Evolutionary conservation across 1,139 yeast genomes (phyloP), one percentile per base, ranked within the genome.

Genomic region (Suhomyces wounanorum): DNA sequence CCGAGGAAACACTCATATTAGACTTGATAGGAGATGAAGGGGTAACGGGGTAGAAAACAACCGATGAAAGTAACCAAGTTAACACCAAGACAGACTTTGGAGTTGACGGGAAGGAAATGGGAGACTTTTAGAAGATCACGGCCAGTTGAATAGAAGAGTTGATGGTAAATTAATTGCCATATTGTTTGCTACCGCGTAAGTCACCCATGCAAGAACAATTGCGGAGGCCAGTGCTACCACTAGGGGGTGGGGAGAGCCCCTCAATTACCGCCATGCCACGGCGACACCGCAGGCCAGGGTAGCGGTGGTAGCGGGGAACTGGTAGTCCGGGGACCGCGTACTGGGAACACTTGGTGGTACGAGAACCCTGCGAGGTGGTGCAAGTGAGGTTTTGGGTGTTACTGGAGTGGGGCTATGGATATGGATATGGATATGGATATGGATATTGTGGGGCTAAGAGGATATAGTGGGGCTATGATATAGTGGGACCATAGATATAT

Each of bases 101-200:
- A 26, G n/a, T 10, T 26, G 13, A 26, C 26, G 10, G 10, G 33
- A n/a, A 30, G 11, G 7, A n/a, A 11, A 28, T 16, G 23, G 14
- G 33, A 25, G 11, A n/a, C 13, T 9, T 31, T 40, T 28, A 41
- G 45, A 36, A 21, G 48, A 40, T 45, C 33, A 8, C 36, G 31
- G 37, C 41, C 45, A 41, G 42, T 28, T 46, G 44, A 36, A 13
- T 14, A 30, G 33, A 11, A 30, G 40, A 23, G 18, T 21, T 10
- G 26, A 6, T 37, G 40, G 40, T 7, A 2, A 17, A 25, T 25
- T 26, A 14, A 28, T 14, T 40, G 17, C 10, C 25, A 40, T 18
- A 23, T 11, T 18, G 33, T 40, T 30, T 30, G 33, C 33, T 30
- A 30, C 33, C 33, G 33, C 33, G 33, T 30, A 11, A 30, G 33